Conservation (phyloP, 192 early-diverging fungal species). For the Gaertneriomyces semiglobifer region DNA sequence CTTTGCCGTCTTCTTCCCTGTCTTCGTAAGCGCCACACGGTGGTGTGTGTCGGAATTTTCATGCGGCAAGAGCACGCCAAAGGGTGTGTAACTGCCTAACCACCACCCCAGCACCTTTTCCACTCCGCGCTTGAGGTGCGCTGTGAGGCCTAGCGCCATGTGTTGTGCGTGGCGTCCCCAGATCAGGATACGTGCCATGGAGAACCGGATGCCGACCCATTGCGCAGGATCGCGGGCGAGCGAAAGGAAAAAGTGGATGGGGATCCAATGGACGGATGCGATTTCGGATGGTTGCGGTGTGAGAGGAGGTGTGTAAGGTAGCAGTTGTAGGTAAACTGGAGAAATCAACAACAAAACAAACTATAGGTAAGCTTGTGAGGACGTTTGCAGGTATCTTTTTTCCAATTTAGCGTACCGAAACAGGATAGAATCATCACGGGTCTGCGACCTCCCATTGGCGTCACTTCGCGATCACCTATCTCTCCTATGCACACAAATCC, state of each 20-base stretch:
- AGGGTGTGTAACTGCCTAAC: slow-evolving; percentile 14
- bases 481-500: slow-evolving; percentile 29
- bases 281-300: slow-evolving; percentile 21
- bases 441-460: slow-evolving; percentile 14
- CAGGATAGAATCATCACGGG: slow-evolving; percentile 18
- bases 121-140: slow-evolving; percentile 1
- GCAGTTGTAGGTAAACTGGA: slow-evolving; percentile 29
- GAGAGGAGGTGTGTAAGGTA: slow-evolving; percentile 24
- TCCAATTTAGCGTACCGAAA: slow-evolving; percentile 7
- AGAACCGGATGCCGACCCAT: slow-evolving; percentile 24
- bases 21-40: neutral
- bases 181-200: slow-evolving; percentile 26
- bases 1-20: neutral
- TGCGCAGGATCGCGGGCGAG: slow-evolving; percentile 8
- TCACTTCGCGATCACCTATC: slow-evolving; percentile 29
- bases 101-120: slow-evolving; percentile 10
- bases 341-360: neutral
- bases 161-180: neutral
- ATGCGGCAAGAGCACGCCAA: slow-evolving; percentile 21
- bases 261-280: slow-evolving; percentile 32
- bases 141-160: neutral
- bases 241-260: slow-evolving; percentile 28
- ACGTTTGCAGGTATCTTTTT: neutral
- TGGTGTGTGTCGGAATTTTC: too few relatives aligned
- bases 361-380: neutral